phyloP scores from a whole-genome alignment of 352 stramenopile species.

The Globisporangium orthogonon region DNA sequence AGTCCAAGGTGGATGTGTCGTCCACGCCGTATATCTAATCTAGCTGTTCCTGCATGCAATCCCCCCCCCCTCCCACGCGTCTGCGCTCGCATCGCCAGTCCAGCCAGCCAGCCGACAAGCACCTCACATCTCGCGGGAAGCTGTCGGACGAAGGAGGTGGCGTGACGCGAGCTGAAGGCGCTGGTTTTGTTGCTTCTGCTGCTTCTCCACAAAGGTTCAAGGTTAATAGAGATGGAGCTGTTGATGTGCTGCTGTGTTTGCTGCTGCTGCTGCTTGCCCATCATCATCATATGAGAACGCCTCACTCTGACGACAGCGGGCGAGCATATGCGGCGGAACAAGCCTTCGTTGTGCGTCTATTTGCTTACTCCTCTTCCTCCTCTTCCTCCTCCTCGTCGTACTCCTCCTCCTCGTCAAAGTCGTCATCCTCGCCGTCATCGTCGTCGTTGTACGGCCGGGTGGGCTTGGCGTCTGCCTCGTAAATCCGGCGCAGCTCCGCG shows the following conservation, averaged over 20 bases:
- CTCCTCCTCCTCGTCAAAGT: conserved; percentile 3
- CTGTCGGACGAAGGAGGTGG: neutral
- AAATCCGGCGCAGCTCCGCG: conserved; percentile 53
- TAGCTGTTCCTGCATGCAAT: neutral
- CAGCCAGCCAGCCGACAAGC: neutral
- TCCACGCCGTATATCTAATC: conserved; percentile 86
- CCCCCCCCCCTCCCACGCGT: neutral
- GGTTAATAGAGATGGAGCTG: neutral
- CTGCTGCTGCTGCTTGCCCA: neutral
- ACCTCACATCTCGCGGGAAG: neutral
- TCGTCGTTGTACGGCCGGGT: conserved; percentile 20
- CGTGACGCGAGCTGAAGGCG: too few species aligned
- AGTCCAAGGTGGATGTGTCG: conserved; percentile 81
- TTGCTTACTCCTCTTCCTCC: conserved; percentile 15
- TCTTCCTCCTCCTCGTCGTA: conserved; percentile 25
- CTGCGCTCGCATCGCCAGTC: too few species aligned
- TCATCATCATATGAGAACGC: too few species aligned
- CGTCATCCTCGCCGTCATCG: conserved; percentile 26
- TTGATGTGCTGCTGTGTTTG: too few species aligned
- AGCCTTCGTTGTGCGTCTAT: too few species aligned
- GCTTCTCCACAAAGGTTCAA: neutral
- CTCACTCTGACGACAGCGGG: too few species aligned
- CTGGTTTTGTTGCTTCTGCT: neutral
- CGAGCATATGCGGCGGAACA: too few species aligned
- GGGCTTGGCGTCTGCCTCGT: conserved; percentile 38